These are phyloP conservation scores for Coniosporium apollinis DNA, from an alignment of 495 filamentous ascomycete genomes.

Conservation along the genomic window DNA sequence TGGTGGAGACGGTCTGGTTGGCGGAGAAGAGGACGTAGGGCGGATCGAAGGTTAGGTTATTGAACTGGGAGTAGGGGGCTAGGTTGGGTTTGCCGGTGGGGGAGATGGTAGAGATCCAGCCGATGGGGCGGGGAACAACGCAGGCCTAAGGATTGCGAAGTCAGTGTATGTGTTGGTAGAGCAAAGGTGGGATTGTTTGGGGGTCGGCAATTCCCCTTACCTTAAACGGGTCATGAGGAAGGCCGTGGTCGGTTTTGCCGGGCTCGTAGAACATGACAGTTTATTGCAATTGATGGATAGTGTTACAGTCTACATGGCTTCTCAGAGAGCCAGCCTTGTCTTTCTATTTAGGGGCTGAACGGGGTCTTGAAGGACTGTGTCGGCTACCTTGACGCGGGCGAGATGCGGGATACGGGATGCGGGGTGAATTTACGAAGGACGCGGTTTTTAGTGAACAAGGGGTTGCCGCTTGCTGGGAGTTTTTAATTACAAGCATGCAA, in stretches of 20 bases:
- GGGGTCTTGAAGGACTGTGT: too few relatives aligned
- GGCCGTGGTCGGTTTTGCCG: conserved; percentile 10
- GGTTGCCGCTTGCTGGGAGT: too few relatives aligned
- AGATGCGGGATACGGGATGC: too few relatives aligned
- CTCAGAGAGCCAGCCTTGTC: too few relatives aligned
- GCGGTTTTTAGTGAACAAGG: too few relatives aligned
- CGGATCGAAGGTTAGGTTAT: conserved; percentile 43
- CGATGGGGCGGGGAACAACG: conserved; percentile 25
- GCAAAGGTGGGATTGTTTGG: neutral
- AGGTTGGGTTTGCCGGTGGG: conserved; percentile 27
- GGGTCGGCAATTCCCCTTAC: conserved; percentile 1
- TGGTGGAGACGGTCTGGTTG: conserved; percentile 28
- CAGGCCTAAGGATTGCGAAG: conserved; percentile 16
- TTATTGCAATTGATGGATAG: too few relatives aligned
- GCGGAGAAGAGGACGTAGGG: conserved; percentile 40
- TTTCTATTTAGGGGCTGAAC: too few relatives aligned
- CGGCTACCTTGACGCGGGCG: too few relatives aligned
- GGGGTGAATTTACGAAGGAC: too few relatives aligned
- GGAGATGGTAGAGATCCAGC: conserved; percentile 24
- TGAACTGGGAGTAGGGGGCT: conserved; percentile 42
- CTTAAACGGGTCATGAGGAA: conserved; percentile 17
- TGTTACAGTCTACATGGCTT: too few relatives aligned
- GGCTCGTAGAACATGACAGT: conserved; percentile 15
- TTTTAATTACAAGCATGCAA: too few relatives aligned
- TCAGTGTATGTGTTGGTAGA: neutral